phyloP scores from a whole-genome alignment of 1,139 yeast species.

The Pichia terricola region DNA sequence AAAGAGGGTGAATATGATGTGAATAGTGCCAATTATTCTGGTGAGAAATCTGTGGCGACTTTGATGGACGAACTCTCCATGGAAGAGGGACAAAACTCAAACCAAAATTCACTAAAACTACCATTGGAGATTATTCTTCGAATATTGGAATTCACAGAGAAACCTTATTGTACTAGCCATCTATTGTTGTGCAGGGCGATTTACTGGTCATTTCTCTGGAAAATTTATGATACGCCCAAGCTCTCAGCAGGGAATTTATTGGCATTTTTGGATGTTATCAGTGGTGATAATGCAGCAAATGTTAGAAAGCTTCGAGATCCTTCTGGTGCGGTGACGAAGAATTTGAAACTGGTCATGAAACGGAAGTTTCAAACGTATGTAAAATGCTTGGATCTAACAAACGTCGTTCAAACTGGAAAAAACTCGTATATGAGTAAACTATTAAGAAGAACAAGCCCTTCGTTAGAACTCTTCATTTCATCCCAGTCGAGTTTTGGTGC shows the following conservation, averaged over 20 bases:
- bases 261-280: conserved; percentile 49
- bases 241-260: conserved; percentile 60
- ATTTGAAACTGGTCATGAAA: conserved; percentile 5
- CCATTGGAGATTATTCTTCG: conserved; percentile 54
- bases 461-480: conserved; percentile 63
- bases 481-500: conserved; percentile 94
- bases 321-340: background rate
- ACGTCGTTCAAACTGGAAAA: conserved; percentile 84
- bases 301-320: conserved; percentile 5
- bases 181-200: conserved; percentile 55
- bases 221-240: conserved; percentile 53
- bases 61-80: too few relatives aligned
- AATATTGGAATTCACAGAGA: conserved; percentile 38
- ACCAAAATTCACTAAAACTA: too few relatives aligned
- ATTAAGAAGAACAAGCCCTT: conserved; percentile 61
- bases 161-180: conserved; percentile 39
- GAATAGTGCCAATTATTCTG: conserved; percentile 2
- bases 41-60: too few relatives aligned
- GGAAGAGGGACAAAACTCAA: too few relatives aligned
- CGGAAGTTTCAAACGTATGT: conserved; percentile 28
- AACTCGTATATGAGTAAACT: conserved; percentile 82
- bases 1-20: background rate
- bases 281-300: conserved; percentile 15
- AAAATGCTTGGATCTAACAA: conserved; percentile 54
- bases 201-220: conserved; percentile 49